Percentiles rank a stretch among this genome's conserved stretches.
Conservation (phyloP, 768 basidiomycete species). For the Strobilomyces confusus region DNA sequence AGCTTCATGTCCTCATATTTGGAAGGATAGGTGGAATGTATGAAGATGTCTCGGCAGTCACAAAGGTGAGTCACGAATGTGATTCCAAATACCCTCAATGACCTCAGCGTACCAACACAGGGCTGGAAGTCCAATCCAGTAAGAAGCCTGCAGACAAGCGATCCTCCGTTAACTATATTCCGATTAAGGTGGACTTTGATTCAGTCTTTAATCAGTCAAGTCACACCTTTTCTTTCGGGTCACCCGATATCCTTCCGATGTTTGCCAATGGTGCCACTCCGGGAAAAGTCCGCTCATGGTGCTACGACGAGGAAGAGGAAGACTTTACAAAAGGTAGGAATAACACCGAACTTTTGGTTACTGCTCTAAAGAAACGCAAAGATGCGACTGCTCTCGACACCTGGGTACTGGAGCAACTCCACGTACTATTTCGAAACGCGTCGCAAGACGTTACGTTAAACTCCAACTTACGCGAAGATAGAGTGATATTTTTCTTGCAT, state of each 20-base stretch:
- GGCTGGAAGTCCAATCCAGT: conserved; percentile 88
- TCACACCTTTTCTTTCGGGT: conserved; percentile 78
- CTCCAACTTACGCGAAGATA: conserved; percentile 48
- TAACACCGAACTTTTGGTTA: background rate
- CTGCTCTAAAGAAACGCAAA: conserved; percentile 19
- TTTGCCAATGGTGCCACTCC: conserved; percentile 71
- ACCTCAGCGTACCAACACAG: conserved; percentile 31
- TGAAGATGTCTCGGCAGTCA: conserved; percentile 85
- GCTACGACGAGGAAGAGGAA: conserved; percentile 71
- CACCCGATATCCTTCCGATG: conserved; percentile 88
- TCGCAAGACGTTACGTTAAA: conserved; percentile 48
- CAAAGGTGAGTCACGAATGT: conserved; percentile 49
- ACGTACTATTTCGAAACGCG: conserved; percentile 57
- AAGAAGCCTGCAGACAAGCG: background rate
- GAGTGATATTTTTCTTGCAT: conserved; percentile 79
- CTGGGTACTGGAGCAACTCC: conserved; percentile 77
- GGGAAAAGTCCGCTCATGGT: conserved; percentile 70
- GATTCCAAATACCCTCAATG: conserved; percentile 3
- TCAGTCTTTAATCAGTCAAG: conserved; percentile 83
- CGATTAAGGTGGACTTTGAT: conserved; percentile 65
- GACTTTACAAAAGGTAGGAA: conserved; percentile 78
- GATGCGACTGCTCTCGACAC: conserved; percentile 75
- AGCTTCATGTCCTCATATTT: conserved; percentile 3
- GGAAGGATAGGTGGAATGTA: conserved; percentile 76
- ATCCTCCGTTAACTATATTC: background rate